Evolutionary conservation across 768 basidiomycete genomes (phyloP).

Genomic region (Gelatoporia subvermispora): DNA sequence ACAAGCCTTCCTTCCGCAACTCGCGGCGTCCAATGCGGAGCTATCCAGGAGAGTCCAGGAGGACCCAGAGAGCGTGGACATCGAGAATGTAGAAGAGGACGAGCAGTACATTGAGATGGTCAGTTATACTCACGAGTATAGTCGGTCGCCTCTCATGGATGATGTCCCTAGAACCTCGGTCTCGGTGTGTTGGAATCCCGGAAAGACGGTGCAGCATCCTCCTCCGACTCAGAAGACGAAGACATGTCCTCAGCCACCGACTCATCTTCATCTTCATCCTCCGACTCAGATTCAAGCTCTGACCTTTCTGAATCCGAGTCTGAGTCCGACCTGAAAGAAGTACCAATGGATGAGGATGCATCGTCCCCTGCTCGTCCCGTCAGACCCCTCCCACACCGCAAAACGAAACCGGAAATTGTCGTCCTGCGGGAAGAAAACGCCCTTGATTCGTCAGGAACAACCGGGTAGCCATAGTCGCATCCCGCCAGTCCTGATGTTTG

Average conservation of each 20-base stretch:
- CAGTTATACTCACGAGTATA: background rate
- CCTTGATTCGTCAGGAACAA: no score
- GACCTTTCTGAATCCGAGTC: no score
- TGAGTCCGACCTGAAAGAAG: background rate
- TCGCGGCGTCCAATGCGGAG: constrained; percentile 59
- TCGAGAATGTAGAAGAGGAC: constrained; percentile 55
- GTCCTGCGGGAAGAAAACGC: no score
- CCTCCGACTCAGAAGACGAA: background rate
- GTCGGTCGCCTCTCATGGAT: background rate
- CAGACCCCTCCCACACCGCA: background rate
- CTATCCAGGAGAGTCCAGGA: constrained; percentile 40
- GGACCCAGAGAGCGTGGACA: constrained; percentile 60
- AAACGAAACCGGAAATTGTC: background rate
- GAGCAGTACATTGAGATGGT: constrained; percentile 57
- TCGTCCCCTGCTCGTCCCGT: background rate
- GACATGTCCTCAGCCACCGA: background rate
- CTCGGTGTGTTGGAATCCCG: constrained; percentile 4
- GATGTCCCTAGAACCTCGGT: constrained; percentile 1
- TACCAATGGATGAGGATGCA: no score
- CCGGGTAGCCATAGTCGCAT: no score
- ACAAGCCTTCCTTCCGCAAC: constrained; percentile 60
- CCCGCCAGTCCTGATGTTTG: no score
- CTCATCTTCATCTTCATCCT: background rate
- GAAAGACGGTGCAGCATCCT: background rate
- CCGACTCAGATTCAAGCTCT: background rate